Base-by-base conservation (phyloP, 192 early-diverging fungal species). In the Coemansia sp. region DNA sequence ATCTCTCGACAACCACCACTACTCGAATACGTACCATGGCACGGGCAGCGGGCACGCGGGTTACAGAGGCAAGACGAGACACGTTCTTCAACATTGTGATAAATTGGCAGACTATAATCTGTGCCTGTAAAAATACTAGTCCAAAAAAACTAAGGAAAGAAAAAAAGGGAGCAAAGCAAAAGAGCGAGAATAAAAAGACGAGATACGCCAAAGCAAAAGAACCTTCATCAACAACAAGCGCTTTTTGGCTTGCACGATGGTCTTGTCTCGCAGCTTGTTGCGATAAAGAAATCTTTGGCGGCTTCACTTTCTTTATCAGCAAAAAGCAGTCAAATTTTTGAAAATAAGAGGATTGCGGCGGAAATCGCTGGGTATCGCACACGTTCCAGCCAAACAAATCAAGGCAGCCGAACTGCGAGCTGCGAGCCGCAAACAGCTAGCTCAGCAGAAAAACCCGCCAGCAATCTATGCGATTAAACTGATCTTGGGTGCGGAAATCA, bases 31-130 rank as follows among this genome's bases (percentile, higher is more conserved):
- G 50, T 83, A 83, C 81, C 71, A 83, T 64, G 44, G 81, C 75
- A 64, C 81, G 81, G 44, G 71, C 81, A 51, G 68, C 71, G 20
- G 81, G 76, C 63, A 75, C 81, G 66, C 81, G 81, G 53, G 79
- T 65, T 54, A 73, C 62, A 20, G 76, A 75, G 54, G 73, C 76
- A 59, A 81, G 75, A 64, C 84, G 84, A 69, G 76, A 64, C 68
- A 79, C 76, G 84, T 81, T 81, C 75, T 77, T 85, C 63, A 85
- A 72, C 84, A 85, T 85, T 72, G 64, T 72, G 55, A 61, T 70
- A 61, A 43, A 71, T 65, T 70, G 74, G 61, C 74, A 70, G 68
- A 70, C 68, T 75, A 60, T 61, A 76, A 57, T 63, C 46, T 32
- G 56, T 58, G 71, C 71, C 71, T 73, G 64, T 69, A 57, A 65